Conservation (phyloP, 2,329 filamentous ascomycete species). For the Atkinsonella texensis region DNA sequence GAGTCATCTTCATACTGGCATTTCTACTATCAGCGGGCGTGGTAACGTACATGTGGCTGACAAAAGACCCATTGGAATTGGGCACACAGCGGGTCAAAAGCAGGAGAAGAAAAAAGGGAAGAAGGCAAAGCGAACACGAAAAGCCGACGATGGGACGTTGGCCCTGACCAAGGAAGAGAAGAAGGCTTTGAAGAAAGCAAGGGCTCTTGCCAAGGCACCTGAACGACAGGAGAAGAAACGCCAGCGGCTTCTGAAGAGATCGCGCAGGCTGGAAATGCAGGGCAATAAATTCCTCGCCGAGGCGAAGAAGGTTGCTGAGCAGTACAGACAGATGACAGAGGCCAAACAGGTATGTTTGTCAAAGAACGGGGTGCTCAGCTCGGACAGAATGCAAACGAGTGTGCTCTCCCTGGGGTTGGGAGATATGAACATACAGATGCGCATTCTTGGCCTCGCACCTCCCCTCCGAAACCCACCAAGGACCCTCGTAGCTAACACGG, state of each 20-base stretch:
- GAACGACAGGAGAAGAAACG: conserved; percentile 26
- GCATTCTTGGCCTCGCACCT: neutral
- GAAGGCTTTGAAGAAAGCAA: conserved; percentile 21
- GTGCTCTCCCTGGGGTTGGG: neutral
- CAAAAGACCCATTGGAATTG: neutral
- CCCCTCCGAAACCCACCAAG: neutral
- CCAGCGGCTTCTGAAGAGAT: conserved; percentile 23
- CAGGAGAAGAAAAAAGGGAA: neutral
- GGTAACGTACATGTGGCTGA: neutral
- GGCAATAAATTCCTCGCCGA: conserved; percentile 28
- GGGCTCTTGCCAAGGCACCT: conserved; percentile 15
- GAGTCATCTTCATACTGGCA: too few species aligned
- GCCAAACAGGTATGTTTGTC: conserved; percentile 8
- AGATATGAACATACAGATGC: neutral
- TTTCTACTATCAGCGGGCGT: too few species aligned
- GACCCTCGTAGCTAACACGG: conserved; percentile 1
- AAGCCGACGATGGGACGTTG: conserved; percentile 24
- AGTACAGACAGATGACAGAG: conserved; percentile 15
- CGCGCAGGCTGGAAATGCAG: conserved; percentile 27
- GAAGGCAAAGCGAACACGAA: neutral
- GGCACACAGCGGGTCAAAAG: neutral
- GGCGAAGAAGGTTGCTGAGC: conserved; percentile 21
- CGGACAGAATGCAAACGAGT: neutral
- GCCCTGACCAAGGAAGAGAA: conserved; percentile 12
- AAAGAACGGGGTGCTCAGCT: neutral